Evolutionary conservation across 192 early-diverging fungal genomes (phyloP).

Genomic region (Haplosporangium gracile): DNA sequence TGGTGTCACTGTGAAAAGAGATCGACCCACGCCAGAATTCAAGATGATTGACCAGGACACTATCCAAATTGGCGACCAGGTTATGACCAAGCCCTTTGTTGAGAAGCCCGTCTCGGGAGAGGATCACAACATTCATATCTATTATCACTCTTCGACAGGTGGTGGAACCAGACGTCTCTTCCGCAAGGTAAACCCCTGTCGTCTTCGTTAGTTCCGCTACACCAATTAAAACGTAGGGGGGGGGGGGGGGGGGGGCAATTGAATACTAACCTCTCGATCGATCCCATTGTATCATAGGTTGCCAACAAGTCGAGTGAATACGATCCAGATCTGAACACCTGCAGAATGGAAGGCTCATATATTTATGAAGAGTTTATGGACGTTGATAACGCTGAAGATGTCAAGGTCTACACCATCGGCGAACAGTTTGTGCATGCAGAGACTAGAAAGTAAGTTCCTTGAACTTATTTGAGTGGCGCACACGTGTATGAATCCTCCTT

Average conservation of each 20-base stretch:
- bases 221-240: not conserved
- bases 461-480: not conserved
- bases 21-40: constrained; percentile 40
- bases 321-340: constrained; percentile 69
- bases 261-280: not conserved
- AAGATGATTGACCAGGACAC: constrained; percentile 73
- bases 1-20: constrained; percentile 60
- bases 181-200: constrained; percentile 69
- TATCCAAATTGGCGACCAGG: constrained; percentile 72
- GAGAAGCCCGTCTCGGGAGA: constrained; percentile 97
- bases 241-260: not conserved
- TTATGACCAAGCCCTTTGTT: constrained; percentile 93
- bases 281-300: constrained; percentile 59
- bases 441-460: constrained; percentile 81
- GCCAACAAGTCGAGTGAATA: constrained; percentile 97
- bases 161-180: constrained; percentile 84
- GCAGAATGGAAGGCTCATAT: constrained; percentile 83
- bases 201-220: not conserved
- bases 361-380: constrained; percentile 96
- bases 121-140: constrained; percentile 97
- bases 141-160: constrained; percentile 85
- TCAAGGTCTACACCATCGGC: constrained; percentile 97
- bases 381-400: constrained; percentile 93
- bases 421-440: constrained; percentile 90
- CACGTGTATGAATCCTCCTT: not conserved